Evolutionary conservation across 176 grass and related monocot genomes (phyloP).

Genomic region (Leersia perrieri): DNA sequence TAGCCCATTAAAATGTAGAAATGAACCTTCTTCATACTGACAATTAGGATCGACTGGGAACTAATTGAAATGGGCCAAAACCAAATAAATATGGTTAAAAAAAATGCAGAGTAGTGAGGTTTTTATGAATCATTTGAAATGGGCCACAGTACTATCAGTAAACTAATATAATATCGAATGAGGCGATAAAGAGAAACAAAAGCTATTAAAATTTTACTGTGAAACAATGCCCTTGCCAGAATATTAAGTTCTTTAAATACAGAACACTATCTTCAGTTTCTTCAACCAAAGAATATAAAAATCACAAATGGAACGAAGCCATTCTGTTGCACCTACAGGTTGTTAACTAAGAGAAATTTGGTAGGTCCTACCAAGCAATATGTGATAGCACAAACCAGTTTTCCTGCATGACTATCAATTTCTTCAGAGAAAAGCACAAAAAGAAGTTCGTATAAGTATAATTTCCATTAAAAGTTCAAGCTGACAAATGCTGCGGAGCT

Average conservation of each 20-base stretch:
- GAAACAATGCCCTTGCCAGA: not conserved
- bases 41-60: slow-evolving; percentile 85
- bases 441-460: not conserved
- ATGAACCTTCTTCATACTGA: slow-evolving; percentile 76
- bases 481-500: slow-evolving; percentile 67
- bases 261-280: no score
- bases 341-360: not conserved
- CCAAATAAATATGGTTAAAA: not conserved
- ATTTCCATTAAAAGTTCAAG: slow-evolving; percentile 78
- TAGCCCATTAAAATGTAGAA: slow-evolving; percentile 86
- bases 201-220: not conserved
- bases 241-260: no score
- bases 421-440: slow-evolving; percentile 12
- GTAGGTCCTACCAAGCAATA: not conserved
- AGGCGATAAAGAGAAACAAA: not conserved
- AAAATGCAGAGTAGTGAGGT: not conserved
- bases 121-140: slow-evolving; percentile 18
- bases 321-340: not conserved
- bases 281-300: not conserved
- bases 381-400: not conserved
- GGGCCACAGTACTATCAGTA: not conserved
- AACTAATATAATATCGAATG: not conserved
- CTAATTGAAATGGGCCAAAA: no score
- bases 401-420: not conserved
- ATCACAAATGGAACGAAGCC: not conserved